Base-by-base conservation (phyloP, 163 green algal genomes). In the Chlorella variabilis region DNA sequence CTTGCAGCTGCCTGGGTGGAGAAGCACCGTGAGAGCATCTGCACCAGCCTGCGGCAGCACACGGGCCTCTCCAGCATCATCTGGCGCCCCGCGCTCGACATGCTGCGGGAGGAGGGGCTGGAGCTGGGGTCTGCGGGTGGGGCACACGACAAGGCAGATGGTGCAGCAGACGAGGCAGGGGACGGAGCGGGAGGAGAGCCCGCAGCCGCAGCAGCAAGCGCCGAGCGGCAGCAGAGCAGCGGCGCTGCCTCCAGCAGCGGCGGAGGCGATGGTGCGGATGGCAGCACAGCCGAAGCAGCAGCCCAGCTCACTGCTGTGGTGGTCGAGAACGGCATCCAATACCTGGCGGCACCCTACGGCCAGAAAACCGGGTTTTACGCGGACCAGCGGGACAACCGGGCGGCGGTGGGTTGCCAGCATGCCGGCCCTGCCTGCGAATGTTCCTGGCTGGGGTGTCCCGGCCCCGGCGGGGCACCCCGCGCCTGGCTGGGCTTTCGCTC, bases 361-460 rank as follows among this genome's bases (percentile, higher is more conserved):
- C 87, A 89, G 41, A 91, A 89, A 56, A 84, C 62, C 25, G 88
- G 90, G 21, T 94, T 95, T 69, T 95, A 94, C 54, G 89, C 87
- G 0, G 94, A 98, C 77, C 96, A 99, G 88, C 85, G 96, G 0
- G 94, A 96, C 69, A 97, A 88, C 85, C 91, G 96, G 0, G 76
- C 75, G 6, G n/a, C 42, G 42, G 41, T 75, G 15, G 15, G n/a
- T n/a, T n/a, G n/a, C n/a, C n/a, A n/a, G n/a, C n/a, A n/a, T n/a
- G n/a, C n/a, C n/a, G n/a, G n/a, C n/a, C n/a, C n/a, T n/a, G n/a
- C n/a, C n/a, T n/a, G n/a, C n/a, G n/a, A n/a, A n/a, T n/a, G n/a
- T 31, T 65, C 21, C 56, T n/a, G 21, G 56, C 56, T 29, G 21
- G 6, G 17, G 20, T 65, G 25, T 65, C 17, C 6, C 56, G 23